Percentiles rank a stretch among this genome's conserved stretches.
These are phyloP conservation scores for Aphanocladium album DNA, from an alignment of 2,329 filamentous ascomycete species.

Conservation along the genomic window DNA sequence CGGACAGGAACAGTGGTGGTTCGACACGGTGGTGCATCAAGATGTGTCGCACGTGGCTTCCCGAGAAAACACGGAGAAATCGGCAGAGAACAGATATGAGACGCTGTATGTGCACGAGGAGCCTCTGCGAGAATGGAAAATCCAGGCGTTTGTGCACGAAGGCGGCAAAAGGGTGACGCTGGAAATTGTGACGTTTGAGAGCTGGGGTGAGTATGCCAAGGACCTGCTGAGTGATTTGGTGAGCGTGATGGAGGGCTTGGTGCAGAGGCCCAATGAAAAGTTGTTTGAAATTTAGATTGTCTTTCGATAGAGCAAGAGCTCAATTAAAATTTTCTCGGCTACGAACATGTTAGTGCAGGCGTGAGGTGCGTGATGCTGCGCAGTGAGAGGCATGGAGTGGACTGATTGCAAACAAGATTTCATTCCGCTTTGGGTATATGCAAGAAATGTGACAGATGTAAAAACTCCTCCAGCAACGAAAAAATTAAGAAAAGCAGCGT, in stretches of 20 bases:
- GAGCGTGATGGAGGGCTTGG: conserved; percentile 34
- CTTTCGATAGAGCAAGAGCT: neutral
- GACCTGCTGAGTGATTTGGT: conserved; percentile 47
- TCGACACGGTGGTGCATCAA: conserved; percentile 55
- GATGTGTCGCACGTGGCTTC: conserved; percentile 58
- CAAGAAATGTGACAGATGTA: neutral
- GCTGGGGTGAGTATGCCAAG: conserved; percentile 47
- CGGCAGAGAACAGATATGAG: conserved; percentile 28
- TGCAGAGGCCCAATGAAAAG: conserved; percentile 26
- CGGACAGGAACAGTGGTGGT: conserved; percentile 32
- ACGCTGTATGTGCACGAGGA: conserved; percentile 56
- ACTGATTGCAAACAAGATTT: neutral
- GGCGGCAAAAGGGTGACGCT: conserved; percentile 46
- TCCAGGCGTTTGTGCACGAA: conserved; percentile 49
- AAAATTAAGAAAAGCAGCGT: neutral
- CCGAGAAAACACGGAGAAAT: conserved; percentile 35
- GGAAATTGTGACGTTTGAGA: conserved; percentile 56
- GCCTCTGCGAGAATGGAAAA: conserved; percentile 52
- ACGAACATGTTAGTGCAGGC: neutral
- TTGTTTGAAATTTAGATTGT: conserved; percentile 15
- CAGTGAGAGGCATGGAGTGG: no score
- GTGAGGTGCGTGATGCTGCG: neutral
- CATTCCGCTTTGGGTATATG: conserved; percentile 12
- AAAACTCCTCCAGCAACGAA: neutral
- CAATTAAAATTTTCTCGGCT: neutral